Base-by-base conservation (phyloP, 257 asterid species). In the Fraxinus pennsylvanica region DNA sequence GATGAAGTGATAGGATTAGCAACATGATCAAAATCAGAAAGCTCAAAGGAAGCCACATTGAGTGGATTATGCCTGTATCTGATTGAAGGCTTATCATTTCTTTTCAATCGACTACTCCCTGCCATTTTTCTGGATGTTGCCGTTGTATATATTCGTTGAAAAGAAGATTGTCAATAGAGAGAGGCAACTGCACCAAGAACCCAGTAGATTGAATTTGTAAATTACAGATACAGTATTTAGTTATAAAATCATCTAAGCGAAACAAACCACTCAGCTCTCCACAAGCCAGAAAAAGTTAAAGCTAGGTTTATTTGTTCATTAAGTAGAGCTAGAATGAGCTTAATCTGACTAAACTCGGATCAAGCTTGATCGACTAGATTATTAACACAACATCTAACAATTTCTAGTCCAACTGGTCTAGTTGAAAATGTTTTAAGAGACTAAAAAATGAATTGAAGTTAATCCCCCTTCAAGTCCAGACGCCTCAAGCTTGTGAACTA, bases 11-110 rank as follows among this genome's bases (percentile, higher is more conserved):
- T 68, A 61, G 83, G 75, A 79, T 76, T 70, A 73, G 76, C 79
- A 15, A 63, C 70, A 57, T 65, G 30, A 74, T 81, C 84, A 41
- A 81, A 81, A 79, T 82, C 87, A 67, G 82, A 74, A 70, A 86
- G 82, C 81, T 90, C 96, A 82, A 82, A 71, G 50, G 78, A 72
- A 17, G 82, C 83, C 79, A 87, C 90, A 1, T 86, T 82, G 19
- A 81, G 80, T 61, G 81, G 87, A 80, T 78, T 76, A 65, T 73
- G 80, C 80, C 83, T 76, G 52, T 80, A 84, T 76, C 82, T 90
- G 84, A 89, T 85, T 43, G 91, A 73, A 72, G 86, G 82, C 65
- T 90, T 88, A 61, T 82, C 86, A 27, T 78, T 85, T 83, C 81
- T 78, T 54, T 74, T 83, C 39, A 89, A 81, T 81, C 88, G 82